Percentiles rank a stretch among this genome's conserved stretches.
phyloP scores from a whole-genome alignment of 2,329 filamentous ascomycete species.

The Pyrenophora graminea region DNA sequence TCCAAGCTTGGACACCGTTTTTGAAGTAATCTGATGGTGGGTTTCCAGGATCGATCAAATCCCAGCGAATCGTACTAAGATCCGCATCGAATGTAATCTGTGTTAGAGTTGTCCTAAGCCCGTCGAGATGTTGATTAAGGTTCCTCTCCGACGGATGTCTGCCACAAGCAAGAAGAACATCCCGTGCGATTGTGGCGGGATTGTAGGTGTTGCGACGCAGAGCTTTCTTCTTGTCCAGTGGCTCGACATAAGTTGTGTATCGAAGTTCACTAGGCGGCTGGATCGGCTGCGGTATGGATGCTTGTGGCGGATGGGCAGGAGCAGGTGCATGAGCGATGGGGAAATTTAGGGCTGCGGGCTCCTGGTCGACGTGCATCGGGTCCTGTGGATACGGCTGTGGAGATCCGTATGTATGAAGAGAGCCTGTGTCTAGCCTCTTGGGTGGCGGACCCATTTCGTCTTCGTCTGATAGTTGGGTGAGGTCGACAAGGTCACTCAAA shows the following conservation, averaged over 20 bases:
- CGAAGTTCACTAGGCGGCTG: constrained; percentile 23
- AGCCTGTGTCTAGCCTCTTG: constrained; percentile 33
- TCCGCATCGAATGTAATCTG: constrained; percentile 55
- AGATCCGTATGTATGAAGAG: constrained; percentile 16
- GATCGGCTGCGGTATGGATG: constrained; percentile 7
- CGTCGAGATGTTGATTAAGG: constrained; percentile 64
- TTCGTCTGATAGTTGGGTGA: constrained; percentile 55
- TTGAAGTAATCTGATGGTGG: constrained; percentile 47
- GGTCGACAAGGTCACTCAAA: constrained; percentile 59
- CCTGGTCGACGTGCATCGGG: constrained; percentile 19
- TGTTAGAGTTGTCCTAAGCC: constrained; percentile 50
- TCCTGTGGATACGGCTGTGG: constrained; percentile 15
- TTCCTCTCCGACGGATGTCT: constrained; percentile 63
- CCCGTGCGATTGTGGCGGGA: constrained; percentile 64
- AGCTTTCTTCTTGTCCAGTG: constrained; percentile 53
- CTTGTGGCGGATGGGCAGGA: constrained; percentile 15
- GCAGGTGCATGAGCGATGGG: constrained; percentile 22
- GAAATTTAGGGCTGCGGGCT: constrained; percentile 27
- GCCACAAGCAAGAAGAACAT: constrained; percentile 65
- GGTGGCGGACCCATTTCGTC: constrained; percentile 45
- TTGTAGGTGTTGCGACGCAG: constrained; percentile 60
- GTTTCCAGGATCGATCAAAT: constrained; percentile 62
- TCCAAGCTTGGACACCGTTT: constrained; percentile 26
- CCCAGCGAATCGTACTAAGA: constrained; percentile 64
- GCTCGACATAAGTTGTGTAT: constrained; percentile 46